Percentiles rank a stretch among this genome's conserved stretches.
Evolutionary conservation across 306 rosid species (phyloP).

Genomic region (Albizia julibrissin): DNA sequence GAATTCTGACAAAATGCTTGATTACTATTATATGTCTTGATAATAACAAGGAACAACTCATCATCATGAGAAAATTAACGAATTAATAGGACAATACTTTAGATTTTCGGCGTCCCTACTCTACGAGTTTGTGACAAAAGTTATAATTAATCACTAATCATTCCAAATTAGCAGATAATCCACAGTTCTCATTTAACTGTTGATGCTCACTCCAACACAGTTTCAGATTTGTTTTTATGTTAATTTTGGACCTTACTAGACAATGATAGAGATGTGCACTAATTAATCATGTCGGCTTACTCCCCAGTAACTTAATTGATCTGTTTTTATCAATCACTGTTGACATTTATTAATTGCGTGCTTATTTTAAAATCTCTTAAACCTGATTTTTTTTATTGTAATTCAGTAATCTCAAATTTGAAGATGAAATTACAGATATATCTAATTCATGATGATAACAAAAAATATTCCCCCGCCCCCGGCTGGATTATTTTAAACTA

Average conservation of each 20-base stretch:
- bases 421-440: no score
- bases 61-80: background rate
- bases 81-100: background rate
- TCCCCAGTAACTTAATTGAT: background rate
- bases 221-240: background rate
- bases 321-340: background rate
- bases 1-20: background rate
- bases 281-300: background rate
- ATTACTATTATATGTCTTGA: background rate
- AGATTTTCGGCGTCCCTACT: background rate
- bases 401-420: no score
- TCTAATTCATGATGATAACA: no score
- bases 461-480: no score
- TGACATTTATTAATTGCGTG: background rate
- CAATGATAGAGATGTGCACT: background rate
- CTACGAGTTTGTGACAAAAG: background rate
- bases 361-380: background rate
- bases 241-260: background rate
- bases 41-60: background rate
- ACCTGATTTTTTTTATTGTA: background rate
- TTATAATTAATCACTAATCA: background rate
- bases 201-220: background rate
- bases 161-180: background rate
- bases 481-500: no score
- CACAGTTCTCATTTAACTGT: background rate